Base-by-base conservation (phyloP, 371 early-diverging fungal species). In the Actinomucor elegans region DNA sequence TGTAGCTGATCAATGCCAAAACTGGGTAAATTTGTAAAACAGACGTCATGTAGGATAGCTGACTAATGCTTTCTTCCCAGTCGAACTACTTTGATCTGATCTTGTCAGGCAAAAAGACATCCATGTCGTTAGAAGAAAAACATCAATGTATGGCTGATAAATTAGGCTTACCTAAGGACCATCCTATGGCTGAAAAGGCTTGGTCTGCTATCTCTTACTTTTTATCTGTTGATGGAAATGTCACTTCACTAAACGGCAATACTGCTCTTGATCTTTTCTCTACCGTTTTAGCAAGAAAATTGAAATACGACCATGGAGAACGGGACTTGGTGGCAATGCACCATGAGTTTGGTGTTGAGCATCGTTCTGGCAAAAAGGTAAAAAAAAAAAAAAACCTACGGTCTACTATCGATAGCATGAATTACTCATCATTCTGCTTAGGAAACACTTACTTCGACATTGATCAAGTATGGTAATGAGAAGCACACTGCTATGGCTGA, bases 401-500 rank as follows among this genome's bases (percentile, higher is more conserved):
- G n/a, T n/a, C n/a, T n/a, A n/a, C n/a, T n/a, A n/a, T n/a, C n/a
- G n/a, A n/a, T n/a, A n/a, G n/a, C n/a, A n/a, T n/a, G n/a, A n/a
- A n/a, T n/a, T n/a, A n/a, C n/a, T n/a, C n/a, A n/a, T n/a, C n/a
- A n/a, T n/a, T n/a, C n/a, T n/a, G 2, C 9, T 42, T 18, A 84
- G 73, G 83, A 89, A 70, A 81, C 74, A 0, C 72, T 77, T 21
- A 90, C 88, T 1, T 87, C 91, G 3, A 92, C 93, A 1, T 59
- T 93, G 57, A 71, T 90, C 17, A 72, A 81, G 4, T 93, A 92
- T 62, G 95, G 94, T 10, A 81, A 84, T 34, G 79, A 76, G 32
- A 80, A 81, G 0, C 85, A 87, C 64, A 87, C 92, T 20, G 94
- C 94, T 7, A 95, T 95, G 96, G 94, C 96, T 12, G 89, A 87